Evolutionary conservation across 2,329 filamentous ascomycete genomes (phyloP).

Genomic region (Xylariaceae sp.): DNA sequence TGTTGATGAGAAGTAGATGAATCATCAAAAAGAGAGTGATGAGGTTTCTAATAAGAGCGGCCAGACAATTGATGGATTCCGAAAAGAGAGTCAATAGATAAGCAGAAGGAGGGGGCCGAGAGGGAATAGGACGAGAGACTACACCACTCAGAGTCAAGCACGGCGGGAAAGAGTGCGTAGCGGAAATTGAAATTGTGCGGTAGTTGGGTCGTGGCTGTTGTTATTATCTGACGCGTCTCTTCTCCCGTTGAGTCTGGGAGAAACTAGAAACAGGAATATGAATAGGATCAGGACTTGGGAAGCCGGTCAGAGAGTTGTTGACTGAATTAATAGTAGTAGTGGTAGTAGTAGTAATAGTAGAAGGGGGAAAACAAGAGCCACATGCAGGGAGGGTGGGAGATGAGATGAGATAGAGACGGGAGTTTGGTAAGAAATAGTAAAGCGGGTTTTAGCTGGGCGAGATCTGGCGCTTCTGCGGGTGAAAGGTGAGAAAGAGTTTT

Average conservation of each 20-base stretch:
- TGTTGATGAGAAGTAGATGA: slow-evolving; percentile 12
- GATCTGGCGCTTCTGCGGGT: slow-evolving; percentile 16
- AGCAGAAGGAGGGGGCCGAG: slow-evolving; percentile 26
- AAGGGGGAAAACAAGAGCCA: neutral
- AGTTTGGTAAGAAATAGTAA: slow-evolving; percentile 13
- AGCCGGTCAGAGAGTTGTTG: neutral
- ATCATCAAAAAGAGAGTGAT: neutral
- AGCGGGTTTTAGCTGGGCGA: slow-evolving; percentile 5
- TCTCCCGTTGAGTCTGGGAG: neutral
- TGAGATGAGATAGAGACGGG: neutral
- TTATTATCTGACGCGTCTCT: slow-evolving; percentile 21
- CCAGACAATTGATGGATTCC: slow-evolving; percentile 7
- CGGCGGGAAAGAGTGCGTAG: slow-evolving; percentile 14
- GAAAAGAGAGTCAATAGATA: slow-evolving; percentile 34
- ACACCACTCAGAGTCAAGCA: slow-evolving; percentile 17
- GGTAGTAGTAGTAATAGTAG: neutral
- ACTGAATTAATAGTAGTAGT: slow-evolving; percentile 2
- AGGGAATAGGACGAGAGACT: neutral
- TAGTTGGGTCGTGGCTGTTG: slow-evolving; percentile 8
- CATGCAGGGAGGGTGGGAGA: slow-evolving; percentile 4
- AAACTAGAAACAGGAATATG: slow-evolving; percentile 1
- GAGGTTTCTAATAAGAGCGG: neutral
- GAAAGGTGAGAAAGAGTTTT: slow-evolving; percentile 16
- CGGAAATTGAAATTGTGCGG: slow-evolving; percentile 17
- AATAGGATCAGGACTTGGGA: neutral